Evolutionary conservation across 129 eudicot genomes (phyloP).

Genomic region (Pittosporum tobira): DNA sequence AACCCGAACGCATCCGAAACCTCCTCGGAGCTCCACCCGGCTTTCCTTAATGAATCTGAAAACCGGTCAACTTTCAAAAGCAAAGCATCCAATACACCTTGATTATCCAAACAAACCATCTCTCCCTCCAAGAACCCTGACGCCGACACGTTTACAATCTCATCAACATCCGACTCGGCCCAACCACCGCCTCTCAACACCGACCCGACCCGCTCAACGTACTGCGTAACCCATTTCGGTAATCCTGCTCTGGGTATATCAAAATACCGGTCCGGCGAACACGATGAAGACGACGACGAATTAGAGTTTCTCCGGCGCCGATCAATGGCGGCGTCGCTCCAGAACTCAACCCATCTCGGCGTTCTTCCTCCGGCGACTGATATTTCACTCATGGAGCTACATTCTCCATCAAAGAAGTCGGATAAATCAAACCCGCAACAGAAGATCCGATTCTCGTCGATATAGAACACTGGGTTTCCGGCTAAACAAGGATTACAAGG

Average conservation of each 20-base stretch:
- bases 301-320: constrained; percentile 52
- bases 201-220: constrained; percentile 56
- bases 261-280: constrained; percentile 60
- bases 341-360: constrained; percentile 89
- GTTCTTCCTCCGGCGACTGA: constrained; percentile 37
- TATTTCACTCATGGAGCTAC: constrained; percentile 26
- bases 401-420: constrained; percentile 70
- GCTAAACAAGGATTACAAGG: constrained; percentile 80
- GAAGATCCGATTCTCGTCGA: constrained; percentile 74
- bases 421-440: constrained; percentile 80
- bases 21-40: constrained; percentile 98
- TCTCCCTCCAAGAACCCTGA: constrained; percentile 74
- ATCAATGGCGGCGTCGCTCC: constrained; percentile 84
- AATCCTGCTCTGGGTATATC: constrained; percentile 44
- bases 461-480: constrained; percentile 85
- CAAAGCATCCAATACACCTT: constrained; percentile 73
- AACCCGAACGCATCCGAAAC: constrained; percentile 84
- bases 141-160: constrained; percentile 54
- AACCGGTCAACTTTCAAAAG: constrained; percentile 74
- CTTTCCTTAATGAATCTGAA: constrained; percentile 68
- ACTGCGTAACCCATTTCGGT: constrained; percentile 73
- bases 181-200: constrained; percentile 72
- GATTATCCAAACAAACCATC: constrained; percentile 75
- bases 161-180: constrained; percentile 71
- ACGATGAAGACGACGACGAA: constrained; percentile 41